Conservation (phyloP, 305 asterid genomes). For the Ajuga reptans region DNA sequence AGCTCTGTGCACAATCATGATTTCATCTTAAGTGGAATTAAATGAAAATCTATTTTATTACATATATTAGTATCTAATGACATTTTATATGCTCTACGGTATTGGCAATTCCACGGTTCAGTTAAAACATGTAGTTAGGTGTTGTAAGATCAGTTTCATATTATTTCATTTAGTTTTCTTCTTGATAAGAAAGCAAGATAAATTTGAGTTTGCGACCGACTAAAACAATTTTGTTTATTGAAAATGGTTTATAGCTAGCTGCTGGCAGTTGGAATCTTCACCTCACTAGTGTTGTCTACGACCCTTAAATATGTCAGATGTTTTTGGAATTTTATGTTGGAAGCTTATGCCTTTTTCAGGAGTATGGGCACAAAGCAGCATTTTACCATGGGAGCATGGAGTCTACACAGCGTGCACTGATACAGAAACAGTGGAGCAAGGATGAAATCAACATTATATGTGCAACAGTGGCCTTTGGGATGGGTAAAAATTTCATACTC, state of each 20-base stretch:
- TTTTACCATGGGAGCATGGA: conserved; percentile 97
- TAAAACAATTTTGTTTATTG: not conserved
- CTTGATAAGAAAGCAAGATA: not conserved
- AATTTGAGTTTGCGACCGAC: not conserved
- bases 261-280: not conserved
- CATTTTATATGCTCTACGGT: not conserved
- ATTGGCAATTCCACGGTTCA: not conserved
- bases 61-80: not conserved
- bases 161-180: not conserved
- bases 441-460: conserved; percentile 92
- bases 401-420: conserved; percentile 56
- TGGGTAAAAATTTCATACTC: conserved; percentile 50
- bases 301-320: not conserved
- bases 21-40: not conserved
- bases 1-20: conserved; percentile 3
- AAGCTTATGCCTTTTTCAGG: conserved; percentile 39
- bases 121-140: not conserved
- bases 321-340: conserved; percentile 22
- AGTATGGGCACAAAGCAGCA: conserved; percentile 73
- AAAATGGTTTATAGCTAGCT: not conserved
- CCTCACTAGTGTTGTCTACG: not conserved
- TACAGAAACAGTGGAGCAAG: conserved; percentile 95
- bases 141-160: not conserved
- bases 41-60: not conserved
- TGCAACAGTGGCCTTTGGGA: conserved; percentile 97